Base-by-base conservation (phyloP, 768 basidiomycete genomes). In the Rhodotorula babjevae region DNA sequence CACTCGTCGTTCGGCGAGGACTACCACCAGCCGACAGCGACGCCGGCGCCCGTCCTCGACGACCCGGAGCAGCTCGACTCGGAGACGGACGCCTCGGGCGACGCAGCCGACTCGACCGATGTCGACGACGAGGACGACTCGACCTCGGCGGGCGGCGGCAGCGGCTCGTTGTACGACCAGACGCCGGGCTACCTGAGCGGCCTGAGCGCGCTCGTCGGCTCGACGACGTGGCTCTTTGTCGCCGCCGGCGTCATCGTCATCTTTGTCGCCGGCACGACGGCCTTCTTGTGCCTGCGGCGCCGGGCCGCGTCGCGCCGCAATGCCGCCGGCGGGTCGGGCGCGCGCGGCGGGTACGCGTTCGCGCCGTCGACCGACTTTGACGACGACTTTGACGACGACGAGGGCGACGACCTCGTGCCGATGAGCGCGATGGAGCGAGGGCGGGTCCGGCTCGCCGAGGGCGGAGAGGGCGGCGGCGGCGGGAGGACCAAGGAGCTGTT, bases 161-260 rank as follows among this genome's bases (percentile, higher is more conserved):
- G 53, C 27, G 36, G 36, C 5, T 36, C 36, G 36, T 59, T 72
- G 27, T 65, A 82, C 85, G 69, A 71, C 36, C 69, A 75, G 53
- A 61, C 68, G 8, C 65, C 65, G 2, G 68, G 67, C 68, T 93
- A 90, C 89, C 92, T 92, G 83, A 84, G 90, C 2, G 87, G 87
- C 75, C 86, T 94, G 83, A 85, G 86, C 5, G 86, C 85, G 68
- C 86, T 94, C 36, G 83, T 90, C 61, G 85, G 87, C 18, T 88
- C 84, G 76, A 88, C 90, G 72, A 90, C 87, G 72, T 98, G 95
- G 95, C 87, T 96, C 82, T 92, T 93, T 71, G 88, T 87, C 68
- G 91, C 92, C 2, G 82, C 90, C n/a, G 87, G 87, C n/a, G 85
- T 87, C 19, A 89, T 96, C 21, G 80, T 87, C 8, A 75, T 95